These are phyloP conservation scores for Firmiana major DNA, from an alignment of 345 rosid genomes.

Conservation along the genomic window DNA sequence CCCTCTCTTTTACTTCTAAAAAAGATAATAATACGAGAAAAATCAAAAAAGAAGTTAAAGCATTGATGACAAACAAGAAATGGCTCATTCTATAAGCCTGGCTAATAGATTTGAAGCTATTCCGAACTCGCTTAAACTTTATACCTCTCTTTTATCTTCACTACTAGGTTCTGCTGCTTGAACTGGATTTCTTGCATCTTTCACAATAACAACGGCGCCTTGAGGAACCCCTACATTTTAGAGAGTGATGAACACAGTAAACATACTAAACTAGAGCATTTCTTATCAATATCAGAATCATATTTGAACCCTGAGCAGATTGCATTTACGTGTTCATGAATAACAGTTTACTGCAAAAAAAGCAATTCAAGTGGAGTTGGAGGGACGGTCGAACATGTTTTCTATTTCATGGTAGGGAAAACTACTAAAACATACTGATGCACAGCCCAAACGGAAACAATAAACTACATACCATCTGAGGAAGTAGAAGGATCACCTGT, in stretches of 20 bases:
- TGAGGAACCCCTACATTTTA: slow-evolving; percentile 32
- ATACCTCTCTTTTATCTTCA: slow-evolving; percentile 44
- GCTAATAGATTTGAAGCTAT: neutral
- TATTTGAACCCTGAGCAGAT: neutral
- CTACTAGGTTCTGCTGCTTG: slow-evolving; percentile 39
- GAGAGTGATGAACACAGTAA: neutral
- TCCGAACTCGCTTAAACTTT: neutral
- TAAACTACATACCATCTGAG: neutral
- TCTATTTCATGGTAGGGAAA: neutral
- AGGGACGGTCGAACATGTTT: neutral
- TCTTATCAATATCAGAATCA: neutral
- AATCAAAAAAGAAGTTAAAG: neutral
- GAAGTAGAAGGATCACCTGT: slow-evolving; percentile 35
- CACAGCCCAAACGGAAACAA: neutral
- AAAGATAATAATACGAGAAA: neutral
- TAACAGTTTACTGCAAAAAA: neutral
- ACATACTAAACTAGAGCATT: neutral
- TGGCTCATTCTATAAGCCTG: neutral
- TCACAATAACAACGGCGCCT: slow-evolving; percentile 16
- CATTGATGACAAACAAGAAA: neutral
- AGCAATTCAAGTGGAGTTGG: neutral
- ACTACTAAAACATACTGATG: neutral
- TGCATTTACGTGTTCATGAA: neutral
- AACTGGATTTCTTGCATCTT: slow-evolving; percentile 43
- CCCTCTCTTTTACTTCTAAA: neutral